Percentiles rank a stretch among this genome's conserved stretches.
phyloP scores from a whole-genome alignment of 768 basidiomycete genomes.

The Lactifluus subvellereus region DNA sequence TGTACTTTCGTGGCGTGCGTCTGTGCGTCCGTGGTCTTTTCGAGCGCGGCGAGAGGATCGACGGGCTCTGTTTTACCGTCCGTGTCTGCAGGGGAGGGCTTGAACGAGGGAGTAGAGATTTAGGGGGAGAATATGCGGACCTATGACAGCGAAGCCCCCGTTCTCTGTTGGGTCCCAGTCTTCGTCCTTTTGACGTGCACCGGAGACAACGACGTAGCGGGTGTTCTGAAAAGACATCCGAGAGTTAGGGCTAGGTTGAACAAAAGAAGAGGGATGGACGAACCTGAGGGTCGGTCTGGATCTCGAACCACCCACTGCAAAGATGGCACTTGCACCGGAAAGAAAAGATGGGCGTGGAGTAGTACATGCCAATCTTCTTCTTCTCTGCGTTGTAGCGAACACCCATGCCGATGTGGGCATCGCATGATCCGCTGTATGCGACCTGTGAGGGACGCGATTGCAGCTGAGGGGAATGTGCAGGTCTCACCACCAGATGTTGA shows the following conservation, averaged over 20 bases:
- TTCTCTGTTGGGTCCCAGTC: constrained; percentile 98
- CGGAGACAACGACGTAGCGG: constrained; percentile 85
- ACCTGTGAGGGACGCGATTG: constrained; percentile 1
- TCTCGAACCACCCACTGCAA: constrained; percentile 96
- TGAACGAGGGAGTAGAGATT: background rate
- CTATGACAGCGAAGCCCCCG: constrained; percentile 86
- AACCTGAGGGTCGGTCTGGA: constrained; percentile 95
- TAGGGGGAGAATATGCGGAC: constrained; percentile 35
- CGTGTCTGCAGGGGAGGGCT: constrained; percentile 47
- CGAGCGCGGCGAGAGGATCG: constrained; percentile 84
- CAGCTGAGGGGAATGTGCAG: constrained; percentile 26
- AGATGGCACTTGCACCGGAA: constrained; percentile 98
- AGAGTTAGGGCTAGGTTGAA: too few relatives aligned
- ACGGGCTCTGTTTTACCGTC: constrained; percentile 54
- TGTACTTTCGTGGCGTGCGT: constrained; percentile 66
- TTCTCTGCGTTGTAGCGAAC: constrained; percentile 99
- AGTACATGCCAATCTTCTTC: constrained; percentile 93
- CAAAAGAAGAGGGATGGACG: constrained; percentile 11
- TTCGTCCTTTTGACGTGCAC: constrained; percentile 91
- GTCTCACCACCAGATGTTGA: constrained; percentile 89
- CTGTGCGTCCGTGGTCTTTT: constrained; percentile 81
- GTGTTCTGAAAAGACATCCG: constrained; percentile 62
- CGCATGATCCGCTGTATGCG: constrained; percentile 72
- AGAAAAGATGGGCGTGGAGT: constrained; percentile 88
- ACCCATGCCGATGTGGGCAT: constrained; percentile 97